Percentiles rank a stretch among this genome's conserved stretches.
Evolutionary conservation across 2,329 filamentous ascomycete species (phyloP).

Genomic region (Fusarium graminum): DNA sequence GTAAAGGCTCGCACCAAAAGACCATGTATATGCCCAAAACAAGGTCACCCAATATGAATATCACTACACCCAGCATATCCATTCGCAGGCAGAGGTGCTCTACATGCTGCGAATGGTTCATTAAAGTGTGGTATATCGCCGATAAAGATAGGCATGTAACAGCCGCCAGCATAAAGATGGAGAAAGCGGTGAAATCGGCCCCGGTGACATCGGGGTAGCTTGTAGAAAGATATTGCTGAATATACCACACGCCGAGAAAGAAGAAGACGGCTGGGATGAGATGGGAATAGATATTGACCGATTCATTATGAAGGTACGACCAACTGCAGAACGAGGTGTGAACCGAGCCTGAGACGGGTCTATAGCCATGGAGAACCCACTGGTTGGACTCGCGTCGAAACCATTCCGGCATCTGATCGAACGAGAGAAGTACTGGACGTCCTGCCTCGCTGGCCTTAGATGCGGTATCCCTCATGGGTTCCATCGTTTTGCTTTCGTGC

Average conservation of each 20-base stretch:
- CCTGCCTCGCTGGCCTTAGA: neutral
- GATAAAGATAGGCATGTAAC: conserved; percentile 1
- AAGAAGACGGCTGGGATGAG: neutral
- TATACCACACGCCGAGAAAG: neutral
- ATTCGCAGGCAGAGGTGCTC: neutral
- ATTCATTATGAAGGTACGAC: conserved; percentile 2
- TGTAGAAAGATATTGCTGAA: neutral
- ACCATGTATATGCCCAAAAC: neutral
- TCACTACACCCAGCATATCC: conserved; percentile 3
- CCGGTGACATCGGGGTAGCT: neutral
- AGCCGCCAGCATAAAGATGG: conserved; percentile 1
- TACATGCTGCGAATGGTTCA: neutral
- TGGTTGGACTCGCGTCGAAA: neutral
- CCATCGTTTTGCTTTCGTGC: neutral
- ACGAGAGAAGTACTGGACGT: neutral
- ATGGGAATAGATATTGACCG: conserved; percentile 8
- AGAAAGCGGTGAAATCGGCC: neutral
- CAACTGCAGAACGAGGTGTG: neutral
- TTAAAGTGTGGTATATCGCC: neutral
- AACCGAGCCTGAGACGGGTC: neutral
- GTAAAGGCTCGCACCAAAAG: conserved; percentile 1
- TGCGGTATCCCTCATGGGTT: neutral
- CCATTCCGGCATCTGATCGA: conserved; percentile 7
- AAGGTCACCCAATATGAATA: conserved; percentile 2
- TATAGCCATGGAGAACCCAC: neutral